phyloP scores from a whole-genome alignment of 768 basidiomycete genomes.

The Sistotremastrum niveocremeum region DNA sequence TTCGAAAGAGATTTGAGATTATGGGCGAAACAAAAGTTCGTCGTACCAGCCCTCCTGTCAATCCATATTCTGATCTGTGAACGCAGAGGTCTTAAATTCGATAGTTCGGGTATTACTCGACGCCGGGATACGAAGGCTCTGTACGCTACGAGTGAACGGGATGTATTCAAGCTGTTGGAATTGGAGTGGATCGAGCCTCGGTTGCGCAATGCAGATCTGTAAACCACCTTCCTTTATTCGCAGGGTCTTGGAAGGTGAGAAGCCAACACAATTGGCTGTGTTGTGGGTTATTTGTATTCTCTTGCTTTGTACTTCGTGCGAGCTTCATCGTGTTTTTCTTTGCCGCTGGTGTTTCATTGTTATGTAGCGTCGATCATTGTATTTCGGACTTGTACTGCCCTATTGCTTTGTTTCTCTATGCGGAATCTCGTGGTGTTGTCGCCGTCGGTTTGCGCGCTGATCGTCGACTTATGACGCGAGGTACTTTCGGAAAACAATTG shows the following conservation, averaged over 20 bases:
- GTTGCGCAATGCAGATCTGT: constrained; percentile 58
- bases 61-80: constrained; percentile 1
- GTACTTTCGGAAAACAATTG: too few species aligned
- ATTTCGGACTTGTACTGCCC: too few species aligned
- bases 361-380: too few species aligned
- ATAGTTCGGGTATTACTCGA: constrained; percentile 63
- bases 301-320: too few species aligned
- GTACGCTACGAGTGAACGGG: constrained; percentile 49
- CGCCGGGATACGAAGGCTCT: constrained; percentile 49
- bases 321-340: too few species aligned
- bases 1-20: constrained; percentile 75
- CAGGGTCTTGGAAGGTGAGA: background rate
- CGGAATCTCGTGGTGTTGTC: too few species aligned
- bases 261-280: background rate
- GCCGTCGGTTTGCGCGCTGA: too few species aligned
- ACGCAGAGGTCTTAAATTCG: constrained; percentile 65
- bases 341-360: too few species aligned
- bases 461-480: too few species aligned
- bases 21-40: constrained; percentile 48
- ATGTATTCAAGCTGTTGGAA: constrained; percentile 59
- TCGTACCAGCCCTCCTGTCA: constrained; percentile 19
- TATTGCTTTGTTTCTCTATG: too few species aligned
- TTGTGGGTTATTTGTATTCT: background rate
- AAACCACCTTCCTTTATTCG: constrained; percentile 7
- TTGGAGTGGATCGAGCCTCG: constrained; percentile 59